Conservation (phyloP, 768 basidiomycete genomes). For the Wakefieldia striispora region DNA sequence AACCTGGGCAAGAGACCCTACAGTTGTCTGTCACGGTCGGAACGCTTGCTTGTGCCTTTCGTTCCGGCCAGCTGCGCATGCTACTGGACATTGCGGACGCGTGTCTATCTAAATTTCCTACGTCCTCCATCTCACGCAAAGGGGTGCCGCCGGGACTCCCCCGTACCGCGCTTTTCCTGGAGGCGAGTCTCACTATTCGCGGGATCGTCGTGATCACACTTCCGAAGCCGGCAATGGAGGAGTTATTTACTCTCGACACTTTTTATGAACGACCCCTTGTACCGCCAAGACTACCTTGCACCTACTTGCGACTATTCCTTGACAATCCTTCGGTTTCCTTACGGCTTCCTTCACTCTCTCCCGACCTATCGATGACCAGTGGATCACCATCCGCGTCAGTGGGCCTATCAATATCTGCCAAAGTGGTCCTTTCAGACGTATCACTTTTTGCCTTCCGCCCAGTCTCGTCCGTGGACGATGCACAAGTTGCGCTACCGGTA, state of each 20-base stretch:
- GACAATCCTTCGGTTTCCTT: conserved; percentile 33
- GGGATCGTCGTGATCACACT: conserved; percentile 50
- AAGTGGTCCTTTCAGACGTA: conserved; percentile 41
- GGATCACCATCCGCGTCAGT: neutral
- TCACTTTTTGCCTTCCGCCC: conserved; percentile 54
- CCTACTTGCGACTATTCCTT: conserved; percentile 55
- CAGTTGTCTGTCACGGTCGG: conserved; percentile 46
- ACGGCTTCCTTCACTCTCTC: conserved; percentile 7
- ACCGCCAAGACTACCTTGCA: conserved; percentile 47
- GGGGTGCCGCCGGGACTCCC: conserved; percentile 13
- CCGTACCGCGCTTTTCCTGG: conserved; percentile 31
- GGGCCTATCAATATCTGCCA: conserved; percentile 12
- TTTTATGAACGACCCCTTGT: conserved; percentile 63
- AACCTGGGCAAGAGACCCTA: conserved; percentile 31
- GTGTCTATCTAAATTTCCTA: conserved; percentile 26
- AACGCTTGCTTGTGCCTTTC: conserved; percentile 52
- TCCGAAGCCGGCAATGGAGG: conserved; percentile 23
- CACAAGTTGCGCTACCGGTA: conserved; percentile 54
- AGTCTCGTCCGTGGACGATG: conserved; percentile 15
- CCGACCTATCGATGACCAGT: conserved; percentile 5
- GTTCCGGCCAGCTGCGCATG: conserved; percentile 54
- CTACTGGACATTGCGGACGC: conserved; percentile 43
- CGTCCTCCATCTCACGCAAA: conserved; percentile 13
- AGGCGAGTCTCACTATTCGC: conserved; percentile 36
- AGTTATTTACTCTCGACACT: conserved; percentile 18